Conservation (phyloP, 768 basidiomycete genomes). For the Naganishia friedmannii region DNA sequence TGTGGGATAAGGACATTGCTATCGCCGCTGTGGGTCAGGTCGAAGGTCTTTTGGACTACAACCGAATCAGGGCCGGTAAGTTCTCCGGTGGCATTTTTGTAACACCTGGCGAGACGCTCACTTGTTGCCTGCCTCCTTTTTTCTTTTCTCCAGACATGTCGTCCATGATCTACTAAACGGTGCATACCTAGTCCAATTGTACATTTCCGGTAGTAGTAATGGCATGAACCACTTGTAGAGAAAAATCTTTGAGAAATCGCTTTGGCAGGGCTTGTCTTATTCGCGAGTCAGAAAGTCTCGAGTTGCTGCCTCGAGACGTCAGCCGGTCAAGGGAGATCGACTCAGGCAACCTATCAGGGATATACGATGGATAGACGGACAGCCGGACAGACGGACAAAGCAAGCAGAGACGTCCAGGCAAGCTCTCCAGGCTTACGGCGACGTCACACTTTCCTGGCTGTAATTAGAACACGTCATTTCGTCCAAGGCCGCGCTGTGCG, state of each 20-base stretch:
- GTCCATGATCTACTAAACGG: constrained; percentile 53
- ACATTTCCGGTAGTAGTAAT: constrained; percentile 24
- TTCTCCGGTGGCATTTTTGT: neutral
- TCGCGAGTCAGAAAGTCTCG: too few species aligned
- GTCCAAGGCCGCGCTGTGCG: too few species aligned
- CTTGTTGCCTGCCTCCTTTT: neutral
- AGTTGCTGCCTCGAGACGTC: too few species aligned
- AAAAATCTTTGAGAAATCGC: neutral
- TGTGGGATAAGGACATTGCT: constrained; percentile 86
- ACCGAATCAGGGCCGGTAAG: constrained; percentile 59
- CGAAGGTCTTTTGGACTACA: constrained; percentile 93
- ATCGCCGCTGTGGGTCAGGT: constrained; percentile 83
- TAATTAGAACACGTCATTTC: constrained; percentile 11
- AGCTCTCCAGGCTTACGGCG: too few species aligned
- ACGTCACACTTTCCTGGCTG: neutral
- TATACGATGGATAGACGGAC: too few species aligned
- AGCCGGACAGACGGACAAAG: too few species aligned
- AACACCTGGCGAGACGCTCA: neutral
- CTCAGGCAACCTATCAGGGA: too few species aligned
- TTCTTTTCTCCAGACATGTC: constrained; percentile 50
- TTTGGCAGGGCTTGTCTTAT: too few species aligned
- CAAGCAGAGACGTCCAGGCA: too few species aligned
- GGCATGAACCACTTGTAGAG: constrained; percentile 25
- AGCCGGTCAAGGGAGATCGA: too few species aligned
- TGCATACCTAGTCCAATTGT: constrained; percentile 23